A percentile compares a stretch with the other conserved stretches of the same genome.
Evolutionary conservation across 345 rosid species (phyloP).

Genomic region (Camelina hispida): DNA sequence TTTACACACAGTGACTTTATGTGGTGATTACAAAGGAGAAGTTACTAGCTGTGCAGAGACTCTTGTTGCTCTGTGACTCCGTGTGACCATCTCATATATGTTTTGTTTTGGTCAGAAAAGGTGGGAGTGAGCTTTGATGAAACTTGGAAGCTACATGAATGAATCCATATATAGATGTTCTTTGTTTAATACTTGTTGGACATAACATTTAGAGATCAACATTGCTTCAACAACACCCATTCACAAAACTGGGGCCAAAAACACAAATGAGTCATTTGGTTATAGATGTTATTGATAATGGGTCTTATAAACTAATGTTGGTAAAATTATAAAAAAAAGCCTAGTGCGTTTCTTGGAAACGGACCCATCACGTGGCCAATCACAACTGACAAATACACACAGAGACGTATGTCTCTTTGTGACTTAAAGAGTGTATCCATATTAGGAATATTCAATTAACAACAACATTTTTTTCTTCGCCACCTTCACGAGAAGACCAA

Average conservation of each 20-base stretch:
- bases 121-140: neutral
- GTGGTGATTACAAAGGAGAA: neutral
- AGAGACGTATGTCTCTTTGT: constrained; percentile 30
- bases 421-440: constrained; percentile 18
- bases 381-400: neutral
- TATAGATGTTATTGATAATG: neutral
- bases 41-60: neutral
- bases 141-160: too few species aligned
- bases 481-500: constrained; percentile 37
- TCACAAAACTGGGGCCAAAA: neutral
- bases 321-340: neutral
- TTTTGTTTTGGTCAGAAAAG: neutral
- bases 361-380: constrained; percentile 17
- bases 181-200: too few species aligned
- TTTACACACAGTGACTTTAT: neutral
- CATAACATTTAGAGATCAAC: too few species aligned
- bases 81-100: neutral
- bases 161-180: too few species aligned
- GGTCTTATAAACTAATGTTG: neutral
- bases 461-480: neutral
- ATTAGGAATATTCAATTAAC: neutral
- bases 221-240: too few species aligned
- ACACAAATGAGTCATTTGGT: neutral
- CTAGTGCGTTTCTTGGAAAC: neutral
- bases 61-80: too few species aligned